A percentile compares a stretch with the other conserved stretches of the same genome.
Evolutionary conservation across 495 filamentous ascomycete genomes (phyloP).

Genomic region (Penicillium riverlandense): DNA sequence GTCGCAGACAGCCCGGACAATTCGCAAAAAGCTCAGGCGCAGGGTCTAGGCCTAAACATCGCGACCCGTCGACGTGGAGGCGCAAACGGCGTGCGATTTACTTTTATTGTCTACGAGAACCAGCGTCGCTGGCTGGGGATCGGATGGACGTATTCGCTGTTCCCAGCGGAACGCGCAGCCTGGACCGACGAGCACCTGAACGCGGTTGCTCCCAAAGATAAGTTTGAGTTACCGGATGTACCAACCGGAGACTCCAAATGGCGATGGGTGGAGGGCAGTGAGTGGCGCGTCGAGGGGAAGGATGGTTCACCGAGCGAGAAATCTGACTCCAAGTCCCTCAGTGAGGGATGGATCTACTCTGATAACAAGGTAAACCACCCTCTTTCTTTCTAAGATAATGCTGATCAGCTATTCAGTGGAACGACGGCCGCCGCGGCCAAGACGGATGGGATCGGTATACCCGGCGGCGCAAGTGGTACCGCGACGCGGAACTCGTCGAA

Average conservation of each 20-base stretch:
- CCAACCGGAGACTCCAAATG: constrained; percentile 74
- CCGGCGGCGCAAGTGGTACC: constrained; percentile 87
- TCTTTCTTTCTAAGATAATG: not conserved
- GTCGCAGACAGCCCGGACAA: constrained; percentile 43
- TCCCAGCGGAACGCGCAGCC: constrained; percentile 77
- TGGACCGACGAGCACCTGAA: constrained; percentile 98
- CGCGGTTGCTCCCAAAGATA: constrained; percentile 63
- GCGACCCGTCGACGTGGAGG: constrained; percentile 47
- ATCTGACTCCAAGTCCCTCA: constrained; percentile 41
- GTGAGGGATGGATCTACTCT: constrained; percentile 91
- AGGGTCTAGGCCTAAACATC: constrained; percentile 37
- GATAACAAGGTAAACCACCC: constrained; percentile 73
- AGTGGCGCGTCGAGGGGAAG: constrained; percentile 83
- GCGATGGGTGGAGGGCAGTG: constrained; percentile 78
- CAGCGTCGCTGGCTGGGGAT: constrained; percentile 92
- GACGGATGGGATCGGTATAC: constrained; percentile 97
- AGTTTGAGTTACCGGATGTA: constrained; percentile 83
- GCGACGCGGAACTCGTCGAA: constrained; percentile 93
- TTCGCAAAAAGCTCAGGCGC: constrained; percentile 23
- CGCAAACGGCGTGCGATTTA: constrained; percentile 79
- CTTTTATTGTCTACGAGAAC: constrained; percentile 94
- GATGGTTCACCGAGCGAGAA: constrained; percentile 33
- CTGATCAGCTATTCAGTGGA: constrained; percentile 56
- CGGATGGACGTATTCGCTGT: constrained; percentile 87
- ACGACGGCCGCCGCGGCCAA: constrained; percentile 76